A percentile compares a stretch with the other conserved stretches of the same genome.
phyloP scores from a whole-genome alignment of 768 basidiomycete genomes.

The Hortiboletus campestris region DNA sequence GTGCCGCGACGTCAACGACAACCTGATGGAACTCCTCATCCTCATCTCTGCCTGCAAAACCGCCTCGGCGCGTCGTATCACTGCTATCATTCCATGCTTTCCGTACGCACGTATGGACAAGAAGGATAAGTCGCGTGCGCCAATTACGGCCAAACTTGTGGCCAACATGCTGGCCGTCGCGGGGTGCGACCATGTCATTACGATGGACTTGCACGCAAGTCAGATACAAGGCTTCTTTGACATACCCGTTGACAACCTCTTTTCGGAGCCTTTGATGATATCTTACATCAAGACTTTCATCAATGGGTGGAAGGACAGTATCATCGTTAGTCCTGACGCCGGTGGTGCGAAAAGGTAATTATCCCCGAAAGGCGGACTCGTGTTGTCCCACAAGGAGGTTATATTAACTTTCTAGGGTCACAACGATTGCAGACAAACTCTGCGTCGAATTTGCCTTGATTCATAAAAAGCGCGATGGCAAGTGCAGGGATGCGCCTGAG shows the following conservation, averaged over 20 bases:
- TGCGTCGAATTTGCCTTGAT: constrained; percentile 95
- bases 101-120: constrained; percentile 97
- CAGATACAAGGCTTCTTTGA: constrained; percentile 99
- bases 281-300: constrained; percentile 88
- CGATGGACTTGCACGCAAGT: constrained; percentile 97
- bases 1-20: constrained; percentile 88
- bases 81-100: constrained; percentile 97
- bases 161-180: constrained; percentile 98
- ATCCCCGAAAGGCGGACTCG: neutral
- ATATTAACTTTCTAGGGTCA: constrained; percentile 58
- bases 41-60: constrained; percentile 98
- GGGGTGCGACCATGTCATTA: constrained; percentile 97
- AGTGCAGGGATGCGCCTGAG: constrained; percentile 62
- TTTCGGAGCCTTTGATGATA: constrained; percentile 94
- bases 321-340: constrained; percentile 96
- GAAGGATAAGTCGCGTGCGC: constrained; percentile 94
- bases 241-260: constrained; percentile 96
- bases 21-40: constrained; percentile 98
- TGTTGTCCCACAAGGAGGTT: neutral
- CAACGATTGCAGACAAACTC: constrained; percentile 93
- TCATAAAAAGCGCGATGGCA: constrained; percentile 83
- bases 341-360: constrained; percentile 94
- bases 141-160: constrained; percentile 97
- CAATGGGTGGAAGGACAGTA: constrained; percentile 78
- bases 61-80: constrained; percentile 91